Conservation (phyloP, 768 basidiomycete species). For the Suillus subaureus region DNA sequence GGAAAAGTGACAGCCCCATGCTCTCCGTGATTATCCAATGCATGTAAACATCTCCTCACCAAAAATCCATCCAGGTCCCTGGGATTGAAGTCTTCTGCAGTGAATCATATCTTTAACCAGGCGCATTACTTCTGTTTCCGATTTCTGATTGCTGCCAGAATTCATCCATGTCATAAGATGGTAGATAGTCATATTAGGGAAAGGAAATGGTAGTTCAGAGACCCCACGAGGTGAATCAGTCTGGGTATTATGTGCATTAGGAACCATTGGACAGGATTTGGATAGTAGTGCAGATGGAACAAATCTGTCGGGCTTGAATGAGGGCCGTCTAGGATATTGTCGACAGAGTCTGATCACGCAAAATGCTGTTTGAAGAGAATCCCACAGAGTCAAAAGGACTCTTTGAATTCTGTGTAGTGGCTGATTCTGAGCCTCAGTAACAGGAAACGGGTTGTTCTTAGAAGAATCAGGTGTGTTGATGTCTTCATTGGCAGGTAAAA, state of each 20-base stretch:
- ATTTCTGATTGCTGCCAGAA: constrained; percentile 8
- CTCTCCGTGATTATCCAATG: background rate
- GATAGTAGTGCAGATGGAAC: background rate
- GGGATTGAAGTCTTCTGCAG: constrained; percentile 5
- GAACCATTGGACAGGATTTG: background rate
- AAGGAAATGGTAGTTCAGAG: constrained; percentile 1
- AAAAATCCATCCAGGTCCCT: constrained; percentile 11
- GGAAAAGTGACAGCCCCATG: background rate
- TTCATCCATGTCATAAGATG: constrained; percentile 7
- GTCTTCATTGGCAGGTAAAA: background rate
- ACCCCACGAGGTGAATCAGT: background rate
- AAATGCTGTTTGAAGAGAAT: background rate
- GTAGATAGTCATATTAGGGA: constrained; percentile 13
- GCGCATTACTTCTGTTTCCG: background rate
- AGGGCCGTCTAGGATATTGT: background rate
- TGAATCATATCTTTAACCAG: constrained; percentile 5
- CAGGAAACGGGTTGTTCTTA: background rate
- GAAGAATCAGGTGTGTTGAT: background rate
- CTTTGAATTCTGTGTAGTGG: background rate
- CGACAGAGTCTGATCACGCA: background rate
- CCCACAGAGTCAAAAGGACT: background rate
- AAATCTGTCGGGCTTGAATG: background rate
- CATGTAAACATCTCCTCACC: background rate
- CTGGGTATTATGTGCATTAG: background rate
- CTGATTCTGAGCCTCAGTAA: background rate